phyloP scores from a whole-genome alignment of 306 rosid genomes.

The Mimosa pudica region DNA sequence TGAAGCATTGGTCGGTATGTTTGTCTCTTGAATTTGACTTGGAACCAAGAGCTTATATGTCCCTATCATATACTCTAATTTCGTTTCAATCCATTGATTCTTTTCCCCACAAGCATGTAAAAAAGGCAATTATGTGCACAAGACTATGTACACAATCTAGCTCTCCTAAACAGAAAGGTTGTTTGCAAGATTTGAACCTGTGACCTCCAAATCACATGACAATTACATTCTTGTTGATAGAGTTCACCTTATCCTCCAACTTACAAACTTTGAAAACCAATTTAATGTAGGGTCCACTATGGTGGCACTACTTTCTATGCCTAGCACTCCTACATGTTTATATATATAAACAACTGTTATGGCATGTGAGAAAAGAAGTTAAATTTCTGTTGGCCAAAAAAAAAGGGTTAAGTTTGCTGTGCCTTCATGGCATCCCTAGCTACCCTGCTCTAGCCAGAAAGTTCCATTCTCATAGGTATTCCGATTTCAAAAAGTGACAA shows the following conservation, averaged over 20 bases:
- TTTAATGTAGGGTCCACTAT: not conserved
- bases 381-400: not conserved
- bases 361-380: conserved; percentile 9
- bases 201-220: no score
- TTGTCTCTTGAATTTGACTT: conserved; percentile 3
- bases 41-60: not conserved
- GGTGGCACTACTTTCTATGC: not conserved
- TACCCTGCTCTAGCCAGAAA: conserved; percentile 5
- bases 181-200: no score
- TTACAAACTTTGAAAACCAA: not conserved
- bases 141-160: no score
- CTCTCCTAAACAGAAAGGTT: fast-evolving
- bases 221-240: no score
- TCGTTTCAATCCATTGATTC: not conserved
- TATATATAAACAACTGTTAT: not conserved
- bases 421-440: not conserved
- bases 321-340: not conserved
- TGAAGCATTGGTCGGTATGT: conserved; percentile 1
- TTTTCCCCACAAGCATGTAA: not conserved
- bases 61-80: not conserved
- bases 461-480: conserved; percentile 16
- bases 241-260: no score
- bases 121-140: no score
- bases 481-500: not conserved
- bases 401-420: not conserved